Base-by-base conservation (phyloP, 139 green algal genomes). In the Desmodesmus armatus region DNA sequence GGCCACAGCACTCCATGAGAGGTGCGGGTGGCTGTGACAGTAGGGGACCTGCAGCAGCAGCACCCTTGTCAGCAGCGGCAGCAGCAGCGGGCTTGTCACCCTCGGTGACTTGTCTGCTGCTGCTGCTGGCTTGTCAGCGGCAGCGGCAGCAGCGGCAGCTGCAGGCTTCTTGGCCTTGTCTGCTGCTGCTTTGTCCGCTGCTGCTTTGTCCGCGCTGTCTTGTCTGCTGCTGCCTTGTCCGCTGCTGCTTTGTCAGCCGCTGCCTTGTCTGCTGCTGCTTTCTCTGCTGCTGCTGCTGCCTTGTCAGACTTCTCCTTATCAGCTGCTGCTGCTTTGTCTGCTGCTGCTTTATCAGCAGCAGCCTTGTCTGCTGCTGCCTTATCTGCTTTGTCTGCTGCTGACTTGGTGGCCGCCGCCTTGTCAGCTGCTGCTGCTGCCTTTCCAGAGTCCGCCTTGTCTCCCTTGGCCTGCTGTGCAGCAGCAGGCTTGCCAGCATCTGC, bases 381-480 rank as follows among this genome's bases (percentile, higher is more conserved):
- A 9, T 39, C 71, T 29, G 74, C 47, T 47, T 3, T 37, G 60
- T 27, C 25, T n/a, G 13, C 74, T 47, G 2, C 43, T 66, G 5
- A 27, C 60, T 25, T 33, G 5, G 33, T 43, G 74, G 47, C 47
- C 51, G 80, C 33, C 4, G 2, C 66, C 43, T 72, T 53, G 5
- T 47, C 51, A 27, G 74, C 74, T 71, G 58, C 40, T 84, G 60
- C n/a, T 75, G 78, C 78, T 58, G 33, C 7, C 47, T 58, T 58
- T n/a, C n/a, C n/a, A n/a, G n/a, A n/a, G n/a, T n/a, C n/a, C n/a
- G n/a, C n/a, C n/a, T n/a, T n/a, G n/a, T n/a, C n/a, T n/a, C n/a
- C n/a, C n/a, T n/a, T n/a, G n/a, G n/a, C n/a, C n/a, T 53, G 35
- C 37, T 40, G 39, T 71, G 76, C 31, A 33, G 53, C 21, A 39